Evolutionary conservation across 768 basidiomycete species (phyloP).

Genomic region (Sarcodon aspratus): DNA sequence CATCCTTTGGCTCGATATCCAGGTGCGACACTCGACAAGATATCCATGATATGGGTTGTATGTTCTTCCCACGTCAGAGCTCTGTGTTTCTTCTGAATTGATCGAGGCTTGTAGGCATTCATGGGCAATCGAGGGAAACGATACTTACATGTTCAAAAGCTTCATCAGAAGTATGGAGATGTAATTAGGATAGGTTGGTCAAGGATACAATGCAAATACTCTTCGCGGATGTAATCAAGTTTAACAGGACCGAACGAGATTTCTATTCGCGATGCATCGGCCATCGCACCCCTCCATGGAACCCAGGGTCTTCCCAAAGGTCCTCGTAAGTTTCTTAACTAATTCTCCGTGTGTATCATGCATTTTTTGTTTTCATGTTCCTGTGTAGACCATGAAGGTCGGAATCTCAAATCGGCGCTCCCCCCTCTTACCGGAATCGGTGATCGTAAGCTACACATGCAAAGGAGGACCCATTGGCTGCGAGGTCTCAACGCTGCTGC

Average conservation of each 20-base stretch:
- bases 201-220: not conserved
- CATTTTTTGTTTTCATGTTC: not conserved
- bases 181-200: slow-evolving; percentile 12
- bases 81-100: not conserved
- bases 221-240: not conserved
- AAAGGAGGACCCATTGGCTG: slow-evolving; percentile 28
- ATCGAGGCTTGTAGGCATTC: not conserved
- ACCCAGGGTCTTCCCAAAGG: slow-evolving; percentile 43
- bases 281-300: slow-evolving; percentile 37
- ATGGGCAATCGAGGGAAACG: slow-evolving; percentile 4
- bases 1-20: slow-evolving; percentile 11
- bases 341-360: not conserved
- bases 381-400: not conserved
- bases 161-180: slow-evolving; percentile 14
- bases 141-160: slow-evolving; percentile 5
- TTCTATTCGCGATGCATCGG: slow-evolving; percentile 33
- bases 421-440: not conserved
- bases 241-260: slow-evolving; percentile 48
- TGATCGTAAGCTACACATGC: slow-evolving; percentile 11
- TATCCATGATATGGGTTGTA: slow-evolving; percentile 7
- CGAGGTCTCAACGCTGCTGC: slow-evolving; percentile 23
- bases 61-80: not conserved
- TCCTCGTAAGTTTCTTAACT: slow-evolving; percentile 25
- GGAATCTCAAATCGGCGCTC: not conserved
- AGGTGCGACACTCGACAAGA: slow-evolving; percentile 7